phyloP scores from a whole-genome alignment of 768 basidiomycete species.

The Epithele typhae region DNA sequence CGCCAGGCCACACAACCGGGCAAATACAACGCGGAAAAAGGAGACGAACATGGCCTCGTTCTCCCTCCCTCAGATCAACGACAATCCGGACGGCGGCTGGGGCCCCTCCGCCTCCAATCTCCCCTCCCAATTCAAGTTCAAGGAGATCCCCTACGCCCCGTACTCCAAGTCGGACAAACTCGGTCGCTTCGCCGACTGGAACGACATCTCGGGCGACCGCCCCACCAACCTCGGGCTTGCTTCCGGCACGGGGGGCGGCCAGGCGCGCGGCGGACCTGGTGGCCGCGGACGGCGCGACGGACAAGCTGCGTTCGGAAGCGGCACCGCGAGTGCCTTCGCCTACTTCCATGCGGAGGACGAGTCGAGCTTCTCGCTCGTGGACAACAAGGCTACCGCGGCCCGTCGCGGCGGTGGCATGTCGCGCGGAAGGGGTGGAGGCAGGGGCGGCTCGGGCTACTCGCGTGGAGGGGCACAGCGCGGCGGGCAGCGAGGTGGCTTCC shows the following conservation, averaged over 20 bases:
- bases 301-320: conserved; percentile 84
- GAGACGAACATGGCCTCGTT: conserved; percentile 64
- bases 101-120: conserved; percentile 80
- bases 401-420: conserved; percentile 66
- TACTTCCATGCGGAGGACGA: conserved; percentile 99
- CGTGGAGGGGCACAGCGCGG: conserved; percentile 40
- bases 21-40: not conserved
- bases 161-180: conserved; percentile 99
- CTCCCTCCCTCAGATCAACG: conserved; percentile 80
- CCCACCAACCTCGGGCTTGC: conserved; percentile 46
- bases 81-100: conserved; percentile 94
- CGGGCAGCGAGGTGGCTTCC: conserved; percentile 31
- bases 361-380: conserved; percentile 93
- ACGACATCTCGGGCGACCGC: conserved; percentile 59
- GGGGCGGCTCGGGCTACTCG: conserved; percentile 32
- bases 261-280: conserved; percentile 35
- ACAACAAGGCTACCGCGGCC: conserved; percentile 71
- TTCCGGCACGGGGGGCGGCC: conserved; percentile 45
- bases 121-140: conserved; percentile 93
- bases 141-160: conserved; percentile 97
- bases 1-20: not conserved
- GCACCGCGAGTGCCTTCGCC: conserved; percentile 86
- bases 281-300: conserved; percentile 67
- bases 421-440: conserved; percentile 42
- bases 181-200: conserved; percentile 97